These are phyloP conservation scores for Zymoseptoria crescenta DNA, from an alignment of 2,329 filamentous ascomycete genomes.

Conservation along the genomic window DNA sequence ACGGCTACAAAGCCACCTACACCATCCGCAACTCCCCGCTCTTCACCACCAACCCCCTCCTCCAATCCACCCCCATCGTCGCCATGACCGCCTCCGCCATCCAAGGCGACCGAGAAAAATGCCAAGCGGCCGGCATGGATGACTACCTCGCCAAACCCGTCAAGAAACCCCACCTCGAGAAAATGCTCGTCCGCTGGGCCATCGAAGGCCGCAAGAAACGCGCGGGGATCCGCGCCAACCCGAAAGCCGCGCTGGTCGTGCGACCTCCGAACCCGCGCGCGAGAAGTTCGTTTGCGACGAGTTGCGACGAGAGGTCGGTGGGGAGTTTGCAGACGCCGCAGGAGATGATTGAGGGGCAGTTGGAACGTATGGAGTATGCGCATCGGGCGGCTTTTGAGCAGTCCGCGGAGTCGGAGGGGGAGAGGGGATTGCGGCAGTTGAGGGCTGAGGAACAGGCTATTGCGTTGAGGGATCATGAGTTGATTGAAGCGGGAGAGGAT, in stretches of 20 bases:
- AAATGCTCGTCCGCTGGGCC: slow-evolving; percentile 64
- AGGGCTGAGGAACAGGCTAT: slow-evolving; percentile 49
- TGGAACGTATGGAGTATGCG: slow-evolving; percentile 30
- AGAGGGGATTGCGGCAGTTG: slow-evolving; percentile 40
- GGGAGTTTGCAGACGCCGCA: slow-evolving; percentile 23
- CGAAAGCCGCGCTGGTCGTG: neutral
- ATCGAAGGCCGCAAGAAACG: slow-evolving; percentile 35
- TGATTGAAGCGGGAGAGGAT: slow-evolving; percentile 42
- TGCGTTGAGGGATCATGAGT: slow-evolving; percentile 46
- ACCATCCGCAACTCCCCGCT: slow-evolving; percentile 60
- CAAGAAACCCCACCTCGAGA: slow-evolving; percentile 58
- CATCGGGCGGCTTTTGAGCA: slow-evolving; percentile 33
- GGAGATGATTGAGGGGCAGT: slow-evolving; percentile 25
- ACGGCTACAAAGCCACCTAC: slow-evolving; percentile 71
- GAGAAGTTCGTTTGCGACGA: slow-evolving; percentile 17
- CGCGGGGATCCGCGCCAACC: slow-evolving; percentile 16
- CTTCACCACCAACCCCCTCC: slow-evolving; percentile 50
- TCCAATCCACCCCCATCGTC: slow-evolving; percentile 61
- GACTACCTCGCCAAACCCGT: slow-evolving; percentile 67
- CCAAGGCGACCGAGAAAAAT: slow-evolving; percentile 68
- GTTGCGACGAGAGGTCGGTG: slow-evolving; percentile 8
- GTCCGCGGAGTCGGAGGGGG: slow-evolving; percentile 38
- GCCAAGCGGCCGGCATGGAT: slow-evolving; percentile 66
- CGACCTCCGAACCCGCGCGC: slow-evolving; percentile 16
- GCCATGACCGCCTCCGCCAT: slow-evolving; percentile 78